phyloP scores from a whole-genome alignment of 257 asterid species.

The Scutellaria minor region DNA sequence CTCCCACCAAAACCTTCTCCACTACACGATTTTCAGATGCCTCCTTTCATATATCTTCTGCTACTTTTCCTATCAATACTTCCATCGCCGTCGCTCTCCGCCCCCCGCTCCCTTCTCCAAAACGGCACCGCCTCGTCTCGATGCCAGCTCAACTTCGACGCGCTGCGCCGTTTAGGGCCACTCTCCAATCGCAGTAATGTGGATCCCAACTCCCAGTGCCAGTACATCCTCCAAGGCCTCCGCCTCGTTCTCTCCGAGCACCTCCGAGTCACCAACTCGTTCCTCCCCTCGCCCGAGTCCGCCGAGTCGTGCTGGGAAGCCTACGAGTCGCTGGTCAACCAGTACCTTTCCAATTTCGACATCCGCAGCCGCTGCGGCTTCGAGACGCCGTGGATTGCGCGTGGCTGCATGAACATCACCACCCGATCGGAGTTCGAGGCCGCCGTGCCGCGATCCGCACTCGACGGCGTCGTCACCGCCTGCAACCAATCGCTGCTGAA shows the following conservation, averaged over 20 bases:
- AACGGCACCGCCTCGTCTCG: constrained; percentile 38
- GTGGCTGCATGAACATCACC: constrained; percentile 71
- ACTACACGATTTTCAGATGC: constrained; percentile 33
- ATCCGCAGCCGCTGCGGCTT: constrained; percentile 68
- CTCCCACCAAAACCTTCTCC: not conserved
- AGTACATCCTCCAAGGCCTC: constrained; percentile 67
- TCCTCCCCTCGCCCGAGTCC: constrained; percentile 61
- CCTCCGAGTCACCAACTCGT: constrained; percentile 52
- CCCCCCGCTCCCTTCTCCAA: constrained; percentile 46
- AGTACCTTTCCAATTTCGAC: constrained; percentile 48
- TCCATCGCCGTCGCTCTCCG: constrained; percentile 25
- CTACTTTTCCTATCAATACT: constrained; percentile 20
- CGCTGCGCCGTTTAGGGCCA: constrained; percentile 43
- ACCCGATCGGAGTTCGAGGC: constrained; percentile 70
- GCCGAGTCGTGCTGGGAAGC: constrained; percentile 71
- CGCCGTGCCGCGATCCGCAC: constrained; percentile 44
- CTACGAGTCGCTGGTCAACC: constrained; percentile 52
- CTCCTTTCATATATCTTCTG: constrained; percentile 30
- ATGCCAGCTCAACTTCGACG: constrained; percentile 68
- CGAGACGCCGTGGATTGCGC: constrained; percentile 69
- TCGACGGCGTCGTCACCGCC: constrained; percentile 42
- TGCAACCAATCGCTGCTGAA: constrained; percentile 73
- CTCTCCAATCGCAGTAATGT: constrained; percentile 33
- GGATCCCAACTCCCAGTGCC: constrained; percentile 56
- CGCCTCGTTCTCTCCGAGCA: constrained; percentile 74